phyloP scores from a whole-genome alignment of 2,329 filamentous ascomycete species.

The Colletotrichum sp. region DNA sequence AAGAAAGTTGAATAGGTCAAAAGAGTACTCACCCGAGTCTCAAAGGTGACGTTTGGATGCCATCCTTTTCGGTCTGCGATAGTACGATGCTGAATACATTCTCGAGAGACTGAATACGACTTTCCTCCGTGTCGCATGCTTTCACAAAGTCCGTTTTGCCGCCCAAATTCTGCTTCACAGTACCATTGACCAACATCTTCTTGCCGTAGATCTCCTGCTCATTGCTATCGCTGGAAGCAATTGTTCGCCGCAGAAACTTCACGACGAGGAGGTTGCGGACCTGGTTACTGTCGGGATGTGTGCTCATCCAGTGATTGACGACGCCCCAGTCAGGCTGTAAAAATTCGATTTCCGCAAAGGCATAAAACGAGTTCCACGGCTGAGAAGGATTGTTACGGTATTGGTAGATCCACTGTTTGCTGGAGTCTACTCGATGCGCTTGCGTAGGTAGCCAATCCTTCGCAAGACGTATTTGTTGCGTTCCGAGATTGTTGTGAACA shows the following conservation, averaged over 20 bases:
- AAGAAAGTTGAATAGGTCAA: not conserved
- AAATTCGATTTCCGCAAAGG: slow-evolving; percentile 71
- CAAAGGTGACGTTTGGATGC: not conserved
- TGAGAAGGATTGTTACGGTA: slow-evolving; percentile 51
- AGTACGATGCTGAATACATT: slow-evolving; percentile 28
- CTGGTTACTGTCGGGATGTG: slow-evolving; percentile 55
- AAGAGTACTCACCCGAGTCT: not conserved
- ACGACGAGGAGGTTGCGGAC: slow-evolving; percentile 56
- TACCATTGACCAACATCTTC: slow-evolving; percentile 53
- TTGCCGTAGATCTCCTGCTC: slow-evolving; percentile 55
- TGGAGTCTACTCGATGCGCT: slow-evolving; percentile 40
- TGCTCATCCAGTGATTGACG: slow-evolving; percentile 63
- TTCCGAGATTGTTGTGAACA: slow-evolving; percentile 53
- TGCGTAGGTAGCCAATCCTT: slow-evolving; percentile 52
- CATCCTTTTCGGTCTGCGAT: not conserved
- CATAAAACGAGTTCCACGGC: slow-evolving; percentile 66
- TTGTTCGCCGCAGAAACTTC: slow-evolving; percentile 54
- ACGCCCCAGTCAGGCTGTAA: slow-evolving; percentile 64
- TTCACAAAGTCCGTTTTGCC: slow-evolving; percentile 54
- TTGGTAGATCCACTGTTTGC: slow-evolving; percentile 68
- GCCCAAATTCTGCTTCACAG: slow-evolving; percentile 58
- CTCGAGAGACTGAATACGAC: slow-evolving; percentile 56
- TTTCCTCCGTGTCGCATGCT: slow-evolving; percentile 53
- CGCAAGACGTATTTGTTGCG: slow-evolving; percentile 60
- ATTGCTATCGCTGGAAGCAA: slow-evolving; percentile 35